These are phyloP conservation scores for Protea cynaroides DNA, from an alignment of 164 flowering plant genomes.

Conservation along the genomic window DNA sequence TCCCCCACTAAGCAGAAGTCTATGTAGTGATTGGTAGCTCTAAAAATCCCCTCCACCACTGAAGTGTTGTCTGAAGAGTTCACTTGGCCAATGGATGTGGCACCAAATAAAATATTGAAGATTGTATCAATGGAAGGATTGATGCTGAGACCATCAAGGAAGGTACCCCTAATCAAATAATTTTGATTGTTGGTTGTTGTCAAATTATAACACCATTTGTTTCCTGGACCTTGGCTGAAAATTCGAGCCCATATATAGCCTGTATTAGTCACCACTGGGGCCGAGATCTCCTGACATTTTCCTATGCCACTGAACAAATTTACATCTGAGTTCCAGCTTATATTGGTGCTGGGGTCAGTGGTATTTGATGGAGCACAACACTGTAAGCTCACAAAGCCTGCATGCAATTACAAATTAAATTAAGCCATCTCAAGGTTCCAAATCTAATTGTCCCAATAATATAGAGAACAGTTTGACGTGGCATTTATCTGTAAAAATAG, in stretches of 20 bases:
- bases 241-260: constrained; percentile 22
- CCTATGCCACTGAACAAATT: constrained; percentile 22
- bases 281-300: constrained; percentile 22
- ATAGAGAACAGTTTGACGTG: background rate
- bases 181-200: constrained; percentile 28
- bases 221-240: constrained; percentile 22
- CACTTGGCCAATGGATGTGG: constrained; percentile 30
- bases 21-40: constrained; percentile 24
- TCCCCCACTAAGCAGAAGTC: constrained; percentile 46
- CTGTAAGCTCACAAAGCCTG: constrained; percentile 54
- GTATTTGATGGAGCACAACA: constrained; percentile 42
- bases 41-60: constrained; percentile 41
- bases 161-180: constrained; percentile 53
- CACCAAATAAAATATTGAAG: constrained; percentile 34
- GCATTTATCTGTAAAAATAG: background rate
- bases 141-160: constrained; percentile 21
- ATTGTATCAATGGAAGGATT: background rate
- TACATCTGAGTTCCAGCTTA: constrained; percentile 42
- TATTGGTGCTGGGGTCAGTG: constrained; percentile 28
- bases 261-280: constrained; percentile 7
- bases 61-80: constrained; percentile 19
- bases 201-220: constrained; percentile 51
- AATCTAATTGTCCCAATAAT: background rate
- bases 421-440: background rate
- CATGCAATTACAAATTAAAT: constrained; percentile 9